phyloP scores from a whole-genome alignment of 2,329 filamentous ascomycete species.

The Podosphaera xanthii region DNA sequence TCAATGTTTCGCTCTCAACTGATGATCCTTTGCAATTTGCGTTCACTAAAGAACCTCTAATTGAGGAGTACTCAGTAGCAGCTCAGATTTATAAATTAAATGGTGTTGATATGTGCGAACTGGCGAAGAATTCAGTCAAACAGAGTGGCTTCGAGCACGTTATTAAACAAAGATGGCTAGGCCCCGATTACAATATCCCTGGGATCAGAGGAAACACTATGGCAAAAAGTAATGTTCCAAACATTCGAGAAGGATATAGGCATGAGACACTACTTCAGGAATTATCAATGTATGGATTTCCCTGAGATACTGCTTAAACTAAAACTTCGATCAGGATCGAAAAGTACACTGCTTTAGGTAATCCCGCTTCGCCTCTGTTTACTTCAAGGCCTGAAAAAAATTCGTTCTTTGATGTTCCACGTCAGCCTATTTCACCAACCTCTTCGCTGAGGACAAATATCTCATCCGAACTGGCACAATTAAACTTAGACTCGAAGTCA shows the following conservation, averaged over 20 bases:
- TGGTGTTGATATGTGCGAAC: constrained; percentile 93
- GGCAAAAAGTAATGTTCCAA: constrained; percentile 88
- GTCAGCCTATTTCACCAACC: constrained; percentile 13
- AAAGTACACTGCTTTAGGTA: constrained; percentile 13
- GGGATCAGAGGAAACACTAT: constrained; percentile 76
- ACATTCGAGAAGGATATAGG: constrained; percentile 73
- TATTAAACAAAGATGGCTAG: constrained; percentile 83
- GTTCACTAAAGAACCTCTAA: constrained; percentile 92
- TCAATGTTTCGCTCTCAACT: constrained; percentile 90
- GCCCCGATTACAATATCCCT: constrained; percentile 50
- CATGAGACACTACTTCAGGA: constrained; percentile 73
- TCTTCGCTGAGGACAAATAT: constrained; percentile 17
- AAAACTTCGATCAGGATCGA: constrained; percentile 10
- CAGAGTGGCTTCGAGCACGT: constrained; percentile 84
- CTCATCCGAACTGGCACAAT: constrained; percentile 8
- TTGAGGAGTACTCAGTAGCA: constrained; percentile 93
- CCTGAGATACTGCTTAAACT: not conserved
- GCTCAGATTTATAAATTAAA: constrained; percentile 97
- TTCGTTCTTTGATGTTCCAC: constrained; percentile 4
- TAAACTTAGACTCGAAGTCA: constrained; percentile 5
- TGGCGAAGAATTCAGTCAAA: constrained; percentile 85
- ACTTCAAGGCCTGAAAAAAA: constrained; percentile 11
- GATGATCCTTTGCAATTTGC: constrained; percentile 95
- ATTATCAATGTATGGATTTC: constrained; percentile 35
- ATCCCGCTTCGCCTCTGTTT: constrained; percentile 6